Percentiles rank a stretch among this genome's conserved stretches.
These are phyloP conservation scores for Borealophlyctis nickersoniae DNA, from an alignment of 192 early-diverging fungal genomes.

Conservation along the genomic window DNA sequence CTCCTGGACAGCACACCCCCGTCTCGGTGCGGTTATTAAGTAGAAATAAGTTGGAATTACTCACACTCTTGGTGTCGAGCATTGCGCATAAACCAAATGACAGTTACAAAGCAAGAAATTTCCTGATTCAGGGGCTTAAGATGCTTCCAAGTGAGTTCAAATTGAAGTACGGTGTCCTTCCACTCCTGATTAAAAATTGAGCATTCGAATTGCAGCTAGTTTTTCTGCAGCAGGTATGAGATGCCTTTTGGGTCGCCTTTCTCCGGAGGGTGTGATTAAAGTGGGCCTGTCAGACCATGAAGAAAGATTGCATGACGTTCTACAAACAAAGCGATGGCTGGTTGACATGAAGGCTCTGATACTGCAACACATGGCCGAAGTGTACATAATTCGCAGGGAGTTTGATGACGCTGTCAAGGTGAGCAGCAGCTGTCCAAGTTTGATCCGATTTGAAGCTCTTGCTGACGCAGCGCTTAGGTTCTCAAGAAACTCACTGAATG, in stretches of 20 bases:
- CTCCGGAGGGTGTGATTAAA: too few relatives aligned
- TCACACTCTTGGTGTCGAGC: constrained; percentile 15
- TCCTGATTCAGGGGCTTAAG: constrained; percentile 29
- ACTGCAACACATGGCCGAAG: constrained; percentile 22
- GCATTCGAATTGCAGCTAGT: too few relatives aligned
- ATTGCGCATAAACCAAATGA: constrained; percentile 20
- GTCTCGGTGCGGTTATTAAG: constrained; percentile 5
- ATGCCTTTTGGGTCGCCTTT: too few relatives aligned
- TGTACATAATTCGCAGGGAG: constrained; percentile 11
- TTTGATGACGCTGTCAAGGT: constrained; percentile 14
- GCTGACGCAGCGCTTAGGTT: constrained; percentile 10
- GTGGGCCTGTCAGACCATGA: too few relatives aligned
- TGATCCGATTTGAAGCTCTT: background rate
- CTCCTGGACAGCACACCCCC: background rate
- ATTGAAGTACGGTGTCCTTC: too few relatives aligned
- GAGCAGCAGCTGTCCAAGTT: background rate
- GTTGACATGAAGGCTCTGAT: constrained; percentile 11
- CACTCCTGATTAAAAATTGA: too few relatives aligned
- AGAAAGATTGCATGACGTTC: too few relatives aligned
- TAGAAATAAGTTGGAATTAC: constrained; percentile 4
- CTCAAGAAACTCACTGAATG: constrained; percentile 16
- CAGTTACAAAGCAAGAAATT: constrained; percentile 18
- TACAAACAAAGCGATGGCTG: constrained; percentile 6
- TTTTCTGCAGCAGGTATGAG: too few relatives aligned
- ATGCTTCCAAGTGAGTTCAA: constrained; percentile 17